Evolutionary conservation across 1,139 yeast genomes (phyloP), one percentile per base, ranked within the genome.

Genomic region (Pichia cactophila): DNA sequence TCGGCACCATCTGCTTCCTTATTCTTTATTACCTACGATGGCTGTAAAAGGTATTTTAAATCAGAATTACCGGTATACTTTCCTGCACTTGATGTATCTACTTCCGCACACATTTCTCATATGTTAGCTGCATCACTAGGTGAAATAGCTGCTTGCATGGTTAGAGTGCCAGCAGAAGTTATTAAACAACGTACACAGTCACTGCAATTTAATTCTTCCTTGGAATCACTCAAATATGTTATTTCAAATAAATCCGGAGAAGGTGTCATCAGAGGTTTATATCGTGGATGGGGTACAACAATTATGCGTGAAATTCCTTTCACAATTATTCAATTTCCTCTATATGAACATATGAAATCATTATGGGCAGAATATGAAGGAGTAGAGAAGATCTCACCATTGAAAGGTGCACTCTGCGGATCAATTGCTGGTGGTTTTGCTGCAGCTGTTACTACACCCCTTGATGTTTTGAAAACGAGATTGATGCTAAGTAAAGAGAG

Each of bases 141-240:
- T 46, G 99, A 92, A 64, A 72, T 90, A 10, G 85, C 94, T 1
- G 98, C 98, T 0, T 92, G 99, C 63, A 68, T 85, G 50, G 94
- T 92, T 1, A 74, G 99, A 51, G 98, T 94, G 0, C 99, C 99
- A 0, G 95, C 96, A 0, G 99, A 92, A 62, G 96, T 92, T 36
- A 81, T 92, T 61, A 92, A 94, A 66, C 98, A 92, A 67, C 74
- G 97, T 51, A 86, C 97, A 0, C 99, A 92, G 65, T 85, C 97
- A 0, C 75, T 79, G 37, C 77, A 77, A 49, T 72, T 75, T 28
- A 69, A 69, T 43, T 72, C 84, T 0, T 81, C 95, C 0, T 73
- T 81, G 52, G 80, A 78, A 61, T 80, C 94, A 4, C 76, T 90
- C 55, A 77, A 75, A 59, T 66, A 74, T 45, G 76, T 88, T 53